Percentiles rank a stretch among this genome's conserved stretches.
These are phyloP conservation scores for Salix caprea DNA, from an alignment of 345 rosid species.

Conservation along the genomic window DNA sequence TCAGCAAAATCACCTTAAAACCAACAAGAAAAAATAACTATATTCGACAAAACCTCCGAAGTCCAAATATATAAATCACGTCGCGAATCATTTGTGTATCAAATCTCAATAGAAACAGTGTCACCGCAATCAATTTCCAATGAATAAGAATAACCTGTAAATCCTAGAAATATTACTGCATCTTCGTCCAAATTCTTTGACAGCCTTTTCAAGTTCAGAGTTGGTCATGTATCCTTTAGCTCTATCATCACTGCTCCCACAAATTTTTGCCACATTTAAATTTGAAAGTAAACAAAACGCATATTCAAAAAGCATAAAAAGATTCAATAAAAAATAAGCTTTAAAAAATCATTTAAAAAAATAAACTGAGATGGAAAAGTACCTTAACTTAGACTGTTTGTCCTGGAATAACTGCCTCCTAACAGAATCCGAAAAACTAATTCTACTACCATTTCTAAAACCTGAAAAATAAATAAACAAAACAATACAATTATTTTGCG, in stretches of 20 bases:
- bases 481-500: not conserved
- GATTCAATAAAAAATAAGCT: not conserved
- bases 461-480: conserved; percentile 17
- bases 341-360: not conserved
- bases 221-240: conserved; percentile 75
- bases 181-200: conserved; percentile 62
- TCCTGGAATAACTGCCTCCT: conserved; percentile 42
- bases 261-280: not conserved
- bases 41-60: not conserved
- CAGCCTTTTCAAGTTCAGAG: conserved; percentile 68
- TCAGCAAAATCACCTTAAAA: conserved; percentile 44
- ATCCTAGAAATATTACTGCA: conserved; percentile 77
- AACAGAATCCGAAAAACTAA: conserved; percentile 22
- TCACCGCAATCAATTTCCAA: conserved; percentile 2
- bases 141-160: conserved; percentile 48
- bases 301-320: not conserved
- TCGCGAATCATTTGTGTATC: too few relatives aligned
- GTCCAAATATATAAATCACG: not conserved
- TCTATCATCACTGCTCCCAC: conserved; percentile 37
- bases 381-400: conserved; percentile 42
- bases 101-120: not conserved
- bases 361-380: not conserved
- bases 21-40: not conserved
- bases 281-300: not conserved
- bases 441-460: conserved; percentile 12